Conservation (phyloP, 2,329 filamentous ascomycete species). For the Phialemoniopsis sp. region DNA sequence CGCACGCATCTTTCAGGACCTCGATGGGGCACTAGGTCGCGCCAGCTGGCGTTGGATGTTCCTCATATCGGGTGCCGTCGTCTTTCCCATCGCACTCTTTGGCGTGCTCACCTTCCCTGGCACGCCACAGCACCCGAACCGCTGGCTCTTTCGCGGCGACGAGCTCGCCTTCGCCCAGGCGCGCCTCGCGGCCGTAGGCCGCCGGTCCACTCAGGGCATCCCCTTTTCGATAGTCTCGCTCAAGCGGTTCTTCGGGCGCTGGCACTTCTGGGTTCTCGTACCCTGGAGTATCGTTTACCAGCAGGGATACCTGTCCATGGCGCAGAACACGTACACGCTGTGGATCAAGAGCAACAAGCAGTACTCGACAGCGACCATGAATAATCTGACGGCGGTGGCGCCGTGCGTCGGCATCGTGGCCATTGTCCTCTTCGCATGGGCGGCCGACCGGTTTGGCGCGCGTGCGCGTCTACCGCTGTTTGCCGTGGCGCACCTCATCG, state of each 20-base stretch:
- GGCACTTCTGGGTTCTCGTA: constrained; percentile 10
- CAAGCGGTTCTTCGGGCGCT: constrained; percentile 3
- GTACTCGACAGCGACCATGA: constrained; percentile 7
- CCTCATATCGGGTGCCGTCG: constrained; percentile 39
- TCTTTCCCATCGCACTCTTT: constrained; percentile 41
- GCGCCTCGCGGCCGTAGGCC: constrained; percentile 14
- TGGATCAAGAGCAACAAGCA: constrained; percentile 7
- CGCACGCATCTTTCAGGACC: too few relatives aligned
- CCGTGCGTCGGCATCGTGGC: constrained; percentile 7
- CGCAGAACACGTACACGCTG: constrained; percentile 5
- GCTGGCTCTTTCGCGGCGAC: constrained; percentile 22
- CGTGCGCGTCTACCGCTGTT: constrained; percentile 3
- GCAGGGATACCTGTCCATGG: constrained; percentile 6
- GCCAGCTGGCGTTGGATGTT: constrained; percentile 10
- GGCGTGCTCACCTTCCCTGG: constrained; percentile 38
- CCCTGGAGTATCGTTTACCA: constrained; percentile 9
- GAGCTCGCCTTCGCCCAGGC: constrained; percentile 25
- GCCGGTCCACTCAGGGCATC: too few relatives aligned
- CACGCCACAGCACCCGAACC: constrained; percentile 25
- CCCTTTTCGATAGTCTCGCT: too few relatives aligned
- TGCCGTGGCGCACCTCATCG: constrained; percentile 3
- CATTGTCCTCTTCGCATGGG: constrained; percentile 7
- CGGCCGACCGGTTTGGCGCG: constrained; percentile 3
- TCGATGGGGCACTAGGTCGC: constrained; percentile 6
- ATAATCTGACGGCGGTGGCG: constrained; percentile 8